Evolutionary conservation across 2,329 filamentous ascomycete species (phyloP).

Genomic region (Aschersonia sp.): DNA sequence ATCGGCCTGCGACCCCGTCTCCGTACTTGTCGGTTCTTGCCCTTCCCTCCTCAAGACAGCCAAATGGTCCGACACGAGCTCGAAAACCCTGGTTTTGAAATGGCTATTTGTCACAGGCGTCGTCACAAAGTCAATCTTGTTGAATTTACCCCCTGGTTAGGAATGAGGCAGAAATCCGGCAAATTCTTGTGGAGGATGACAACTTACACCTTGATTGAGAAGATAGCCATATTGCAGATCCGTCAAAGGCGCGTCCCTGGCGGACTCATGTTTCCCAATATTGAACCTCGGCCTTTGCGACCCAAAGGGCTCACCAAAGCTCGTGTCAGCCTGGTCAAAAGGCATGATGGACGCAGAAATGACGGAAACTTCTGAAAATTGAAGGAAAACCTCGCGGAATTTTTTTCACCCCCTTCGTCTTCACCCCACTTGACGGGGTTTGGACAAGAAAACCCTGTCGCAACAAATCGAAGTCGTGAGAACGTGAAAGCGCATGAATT

Average conservation of each 20-base stretch:
- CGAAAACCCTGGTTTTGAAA: slow-evolving; percentile 55
- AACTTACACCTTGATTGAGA: slow-evolving; percentile 52
- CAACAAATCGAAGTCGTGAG: background rate
- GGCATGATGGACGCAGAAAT: slow-evolving; percentile 7
- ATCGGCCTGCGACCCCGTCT: slow-evolving; percentile 32
- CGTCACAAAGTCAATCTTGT: slow-evolving; percentile 64
- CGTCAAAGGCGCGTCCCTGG: slow-evolving; percentile 42
- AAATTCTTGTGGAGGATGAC: background rate
- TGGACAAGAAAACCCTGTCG: background rate
- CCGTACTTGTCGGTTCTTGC: slow-evolving; percentile 21
- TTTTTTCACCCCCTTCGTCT: background rate
- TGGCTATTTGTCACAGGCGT: slow-evolving; percentile 61
- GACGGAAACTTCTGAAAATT: too few relatives aligned
- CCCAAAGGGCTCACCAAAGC: slow-evolving; percentile 12
- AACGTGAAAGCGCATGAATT: too few relatives aligned
- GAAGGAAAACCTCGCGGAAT: background rate
- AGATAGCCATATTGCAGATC: slow-evolving; percentile 51
- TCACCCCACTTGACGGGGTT: background rate
- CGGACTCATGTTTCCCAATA: slow-evolving; percentile 60
- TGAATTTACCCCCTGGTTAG: background rate
- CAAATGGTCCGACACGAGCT: slow-evolving; percentile 42
- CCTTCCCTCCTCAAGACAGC: slow-evolving; percentile 26
- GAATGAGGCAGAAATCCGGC: background rate
- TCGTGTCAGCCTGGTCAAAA: slow-evolving; percentile 8
- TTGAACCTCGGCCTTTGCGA: slow-evolving; percentile 38